These are phyloP conservation scores for Aureobasidium vineae DNA, from an alignment of 2,329 filamentous ascomycete species.

Conservation along the genomic window DNA sequence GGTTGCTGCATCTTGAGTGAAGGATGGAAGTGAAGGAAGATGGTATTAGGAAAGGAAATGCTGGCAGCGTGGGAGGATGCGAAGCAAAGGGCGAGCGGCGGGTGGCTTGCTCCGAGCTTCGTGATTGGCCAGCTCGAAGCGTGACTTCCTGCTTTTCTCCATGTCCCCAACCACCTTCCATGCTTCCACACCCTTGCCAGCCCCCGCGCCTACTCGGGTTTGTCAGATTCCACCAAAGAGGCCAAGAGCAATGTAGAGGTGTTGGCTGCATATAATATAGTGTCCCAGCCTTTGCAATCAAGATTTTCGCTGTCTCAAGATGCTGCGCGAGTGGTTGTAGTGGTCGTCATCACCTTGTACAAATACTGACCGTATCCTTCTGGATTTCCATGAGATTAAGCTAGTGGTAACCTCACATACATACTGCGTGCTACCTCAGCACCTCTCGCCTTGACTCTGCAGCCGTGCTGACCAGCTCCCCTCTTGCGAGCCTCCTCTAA, in stretches of 20 bases:
- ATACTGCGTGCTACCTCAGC: constrained; percentile 9
- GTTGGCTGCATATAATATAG: constrained; percentile 32
- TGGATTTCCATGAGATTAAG: background rate
- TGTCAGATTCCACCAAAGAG: constrained; percentile 8
- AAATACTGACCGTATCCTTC: constrained; percentile 17
- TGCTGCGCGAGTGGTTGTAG: constrained; percentile 4
- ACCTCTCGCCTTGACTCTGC: constrained; percentile 1
- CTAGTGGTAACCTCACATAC: background rate
- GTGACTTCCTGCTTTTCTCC: constrained; percentile 18
- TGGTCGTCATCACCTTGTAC: constrained; percentile 18
- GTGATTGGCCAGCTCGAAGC: background rate
- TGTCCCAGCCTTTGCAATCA: constrained; percentile 44
- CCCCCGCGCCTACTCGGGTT: constrained; percentile 1
- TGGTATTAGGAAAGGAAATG: background rate
- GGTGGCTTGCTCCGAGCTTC: background rate
- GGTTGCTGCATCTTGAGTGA: background rate
- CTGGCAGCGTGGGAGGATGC: background rate
- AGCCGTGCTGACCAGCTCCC: background rate
- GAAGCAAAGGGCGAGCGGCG: background rate
- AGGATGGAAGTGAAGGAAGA: constrained; percentile 1
- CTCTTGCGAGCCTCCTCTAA: background rate
- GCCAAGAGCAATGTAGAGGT: constrained; percentile 16
- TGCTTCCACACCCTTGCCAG: constrained; percentile 6
- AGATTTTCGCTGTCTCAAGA: constrained; percentile 11
- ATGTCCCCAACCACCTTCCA: constrained; percentile 21